These are phyloP conservation scores for Cenchrus purpureus DNA, from an alignment of 176 grass and related monocot genomes.

Conservation along the genomic window DNA sequence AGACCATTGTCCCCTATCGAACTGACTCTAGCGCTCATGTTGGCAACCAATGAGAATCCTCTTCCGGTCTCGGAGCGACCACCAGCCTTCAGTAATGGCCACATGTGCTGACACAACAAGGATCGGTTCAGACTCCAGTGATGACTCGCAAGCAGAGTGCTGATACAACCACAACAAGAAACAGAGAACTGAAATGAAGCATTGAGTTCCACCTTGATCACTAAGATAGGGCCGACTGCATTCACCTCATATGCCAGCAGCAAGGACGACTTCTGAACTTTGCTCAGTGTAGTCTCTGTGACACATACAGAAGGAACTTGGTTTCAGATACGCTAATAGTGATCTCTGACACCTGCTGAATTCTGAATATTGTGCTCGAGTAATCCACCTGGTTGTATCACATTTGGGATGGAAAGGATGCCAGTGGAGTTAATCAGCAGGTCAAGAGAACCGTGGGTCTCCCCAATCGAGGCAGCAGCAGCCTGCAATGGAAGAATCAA, in stretches of 20 bases:
- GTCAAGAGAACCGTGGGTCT: slow-evolving; percentile 67
- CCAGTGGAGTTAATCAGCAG: slow-evolving; percentile 84
- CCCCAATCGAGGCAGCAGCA: slow-evolving; percentile 56
- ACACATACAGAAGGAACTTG: not conserved
- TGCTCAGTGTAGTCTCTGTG: slow-evolving; percentile 82
- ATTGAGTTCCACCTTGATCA: slow-evolving; percentile 61
- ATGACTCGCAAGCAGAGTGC: not conserved
- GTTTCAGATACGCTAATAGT: not conserved
- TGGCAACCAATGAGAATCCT: slow-evolving; percentile 73
- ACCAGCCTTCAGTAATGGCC: slow-evolving; percentile 67
- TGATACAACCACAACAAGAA: not conserved
- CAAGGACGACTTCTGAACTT: slow-evolving; percentile 82
- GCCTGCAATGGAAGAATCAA: slow-evolving; percentile 50
- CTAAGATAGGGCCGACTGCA: slow-evolving; percentile 72
- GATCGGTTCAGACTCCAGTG: not conserved
- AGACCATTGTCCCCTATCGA: slow-evolving; percentile 82
- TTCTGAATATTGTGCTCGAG: not conserved
- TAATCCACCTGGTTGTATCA: slow-evolving; percentile 81
- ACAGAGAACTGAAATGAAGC: not conserved
- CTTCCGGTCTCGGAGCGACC: slow-evolving; percentile 49
- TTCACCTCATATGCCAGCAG: slow-evolving; percentile 82
- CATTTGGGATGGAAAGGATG: slow-evolving; percentile 73
- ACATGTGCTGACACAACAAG: slow-evolving; percentile 63
- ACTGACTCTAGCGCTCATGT: slow-evolving; percentile 81
- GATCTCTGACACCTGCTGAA: not conserved